Percentiles rank a stretch among this genome's conserved stretches.
Conservation (phyloP, 441 rosid genomes). For the Raphanus hybrid region DNA sequence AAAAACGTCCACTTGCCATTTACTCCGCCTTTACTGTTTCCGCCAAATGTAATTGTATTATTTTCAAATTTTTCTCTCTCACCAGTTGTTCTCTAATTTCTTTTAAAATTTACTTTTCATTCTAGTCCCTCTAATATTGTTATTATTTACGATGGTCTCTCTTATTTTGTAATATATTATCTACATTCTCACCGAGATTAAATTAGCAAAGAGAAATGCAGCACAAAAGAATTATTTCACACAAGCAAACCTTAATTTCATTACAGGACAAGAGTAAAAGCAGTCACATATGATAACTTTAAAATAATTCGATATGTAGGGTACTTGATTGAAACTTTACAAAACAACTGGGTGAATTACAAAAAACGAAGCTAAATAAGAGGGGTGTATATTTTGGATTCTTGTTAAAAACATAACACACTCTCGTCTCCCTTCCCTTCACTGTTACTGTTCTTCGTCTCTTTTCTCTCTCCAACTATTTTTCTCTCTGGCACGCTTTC, state of each 20-base stretch:
- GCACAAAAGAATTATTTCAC: neutral
- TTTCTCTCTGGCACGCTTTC: slow-evolving; percentile 33
- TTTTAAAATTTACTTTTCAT: neutral
- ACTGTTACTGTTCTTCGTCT: slow-evolving; percentile 22
- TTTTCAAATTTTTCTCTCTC: slow-evolving; percentile 39
- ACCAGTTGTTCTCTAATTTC: slow-evolving; percentile 16
- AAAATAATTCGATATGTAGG: neutral
- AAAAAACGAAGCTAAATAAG: neutral
- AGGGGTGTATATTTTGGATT: neutral
- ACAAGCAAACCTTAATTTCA: neutral
- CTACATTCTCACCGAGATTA: neutral
- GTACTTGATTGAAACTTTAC: neutral
- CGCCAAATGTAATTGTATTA: slow-evolving; percentile 23
- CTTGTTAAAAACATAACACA: neutral
- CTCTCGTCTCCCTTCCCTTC: neutral
- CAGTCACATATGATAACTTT: neutral
- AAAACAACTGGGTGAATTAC: slow-evolving; percentile 3
- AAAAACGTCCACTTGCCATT: slow-evolving; percentile 42
- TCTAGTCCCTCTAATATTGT: slow-evolving; percentile 13
- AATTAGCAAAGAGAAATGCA: neutral
- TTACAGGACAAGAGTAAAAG: neutral
- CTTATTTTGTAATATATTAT: neutral
- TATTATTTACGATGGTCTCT: neutral
- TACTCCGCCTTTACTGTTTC: slow-evolving; percentile 41
- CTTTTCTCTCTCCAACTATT: slow-evolving; percentile 34